phyloP scores from a whole-genome alignment of 306 rosid genomes.

The Malus asiatica region DNA sequence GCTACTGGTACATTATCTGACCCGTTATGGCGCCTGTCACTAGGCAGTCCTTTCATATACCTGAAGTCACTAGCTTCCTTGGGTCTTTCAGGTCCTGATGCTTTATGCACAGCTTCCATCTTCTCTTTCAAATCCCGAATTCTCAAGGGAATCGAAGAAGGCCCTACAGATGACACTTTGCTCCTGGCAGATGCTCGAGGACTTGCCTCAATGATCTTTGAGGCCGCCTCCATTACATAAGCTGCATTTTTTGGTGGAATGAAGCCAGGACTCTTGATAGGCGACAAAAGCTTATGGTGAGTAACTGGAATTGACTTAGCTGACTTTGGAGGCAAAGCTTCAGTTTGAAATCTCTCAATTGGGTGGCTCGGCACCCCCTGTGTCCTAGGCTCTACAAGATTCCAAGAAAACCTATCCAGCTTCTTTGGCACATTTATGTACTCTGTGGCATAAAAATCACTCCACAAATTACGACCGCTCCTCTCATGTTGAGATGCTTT shows the following conservation, averaged over 20 bases:
- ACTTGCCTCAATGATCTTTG: constrained; percentile 74
- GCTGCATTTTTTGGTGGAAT: constrained; percentile 45
- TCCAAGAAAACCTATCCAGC: constrained; percentile 46
- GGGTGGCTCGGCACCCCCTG: constrained; percentile 39
- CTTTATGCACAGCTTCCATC: constrained; percentile 56
- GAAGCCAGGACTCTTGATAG: constrained; percentile 66
- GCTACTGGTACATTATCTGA: constrained; percentile 33
- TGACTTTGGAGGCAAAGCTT: constrained; percentile 79
- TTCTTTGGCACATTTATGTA: constrained; percentile 36
- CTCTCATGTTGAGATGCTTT: constrained; percentile 40
- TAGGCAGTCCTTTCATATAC: constrained; percentile 28
- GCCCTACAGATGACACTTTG: constrained; percentile 33
- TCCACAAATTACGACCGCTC: constrained; percentile 24
- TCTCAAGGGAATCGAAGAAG: constrained; percentile 71
- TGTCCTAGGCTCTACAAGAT: constrained; percentile 37
- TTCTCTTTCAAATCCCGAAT: constrained; percentile 72
- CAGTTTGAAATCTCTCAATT: constrained; percentile 72
- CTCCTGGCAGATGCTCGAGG: constrained; percentile 53
- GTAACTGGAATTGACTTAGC: constrained; percentile 84
- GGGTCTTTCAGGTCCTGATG: constrained; percentile 33
- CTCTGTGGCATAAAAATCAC: constrained; percentile 30
- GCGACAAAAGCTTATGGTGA: constrained; percentile 78
- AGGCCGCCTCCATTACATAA: constrained; percentile 81
- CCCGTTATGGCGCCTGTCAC: constrained; percentile 29
- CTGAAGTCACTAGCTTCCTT: constrained; percentile 18